Base-by-base conservation (phyloP, 495 filamentous ascomycete genomes). In the Xylaria sp. region DNA sequence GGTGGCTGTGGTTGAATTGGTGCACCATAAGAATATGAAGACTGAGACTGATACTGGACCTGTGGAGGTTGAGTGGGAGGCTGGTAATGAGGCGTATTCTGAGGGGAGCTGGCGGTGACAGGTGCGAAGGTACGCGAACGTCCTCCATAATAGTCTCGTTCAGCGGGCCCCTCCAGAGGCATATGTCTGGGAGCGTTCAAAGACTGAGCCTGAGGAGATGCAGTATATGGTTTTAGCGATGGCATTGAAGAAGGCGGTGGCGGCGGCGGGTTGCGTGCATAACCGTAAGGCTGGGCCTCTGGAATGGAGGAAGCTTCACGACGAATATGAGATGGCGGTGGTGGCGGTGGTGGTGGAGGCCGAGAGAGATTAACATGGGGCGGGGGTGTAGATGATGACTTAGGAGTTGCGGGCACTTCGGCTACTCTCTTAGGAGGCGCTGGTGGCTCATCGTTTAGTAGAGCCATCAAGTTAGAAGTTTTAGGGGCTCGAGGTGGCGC, bases 401-500 rank as follows among this genome's bases (percentile, higher is more conserved):
- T 82, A 24, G 74, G 55, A n/a, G 73, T 43, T 11, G 68, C 65
- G 40, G 82, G 70, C 14, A 84, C 75, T 24, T 86, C 84, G 61
- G 53, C 59, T 31, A 84, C 72, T 62, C 84, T 77, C 75, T 84
- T 85, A 14, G 76, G 73, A 63, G 79, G 69, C 14, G 83, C 77
- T 14, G 83, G 80, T n/a, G 80, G 78, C 29, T 85, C 84, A 50
- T 85, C 82, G 71, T 86, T 86, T 26, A 86, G 74, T 58, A 86
- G 74, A n/a, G 83, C 81, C 80, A 85, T 84, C 64, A 86, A 71
- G n/a, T 72, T 85, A 61, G 82, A 85, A 6, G 79, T 82, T 71
- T 85, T 85, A n/a, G 80, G 73, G 3, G 80, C 77, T 17, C 79
- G 80, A 31, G 81, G 48, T 2, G 80, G 70, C 4, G 80, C 61